Evolutionary conservation across 306 rosid genomes (phyloP).

Genomic region (Cicer arietinum): DNA sequence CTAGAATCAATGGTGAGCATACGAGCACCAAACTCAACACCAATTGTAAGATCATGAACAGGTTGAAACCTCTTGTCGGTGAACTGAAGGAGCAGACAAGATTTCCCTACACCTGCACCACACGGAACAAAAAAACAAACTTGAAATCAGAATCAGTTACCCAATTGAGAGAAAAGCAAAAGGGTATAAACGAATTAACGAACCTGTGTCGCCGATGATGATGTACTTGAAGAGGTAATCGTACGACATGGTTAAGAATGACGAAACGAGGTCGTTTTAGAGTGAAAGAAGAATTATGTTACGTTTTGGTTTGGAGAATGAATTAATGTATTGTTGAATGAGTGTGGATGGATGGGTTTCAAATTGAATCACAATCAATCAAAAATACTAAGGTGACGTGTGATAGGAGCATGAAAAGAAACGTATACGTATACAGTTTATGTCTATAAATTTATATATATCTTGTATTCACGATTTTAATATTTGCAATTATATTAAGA

Average conservation of each 20-base stretch:
- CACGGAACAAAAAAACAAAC: constrained; percentile 39
- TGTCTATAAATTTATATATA: no score
- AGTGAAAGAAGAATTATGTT: background rate
- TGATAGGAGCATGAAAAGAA: background rate
- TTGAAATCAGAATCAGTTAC: constrained; percentile 35
- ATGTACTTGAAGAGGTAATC: constrained; percentile 97
- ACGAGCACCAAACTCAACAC: constrained; percentile 97
- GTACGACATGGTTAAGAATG: constrained; percentile 65
- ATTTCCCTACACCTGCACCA: constrained; percentile 86
- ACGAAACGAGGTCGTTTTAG: constrained; percentile 38
- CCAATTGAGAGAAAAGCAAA: constrained; percentile 32
- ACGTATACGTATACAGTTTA: background rate
- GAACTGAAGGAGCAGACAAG: constrained; percentile 91
- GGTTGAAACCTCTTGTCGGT: constrained; percentile 98
- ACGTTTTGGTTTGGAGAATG: background rate
- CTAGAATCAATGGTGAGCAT: constrained; percentile 86
- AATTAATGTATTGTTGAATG: no score
- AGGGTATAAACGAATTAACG: background rate
- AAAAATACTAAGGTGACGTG: background rate
- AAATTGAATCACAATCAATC: background rate
- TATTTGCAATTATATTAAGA: no score
- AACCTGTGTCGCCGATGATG: constrained; percentile 99
- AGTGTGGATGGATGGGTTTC: background rate
- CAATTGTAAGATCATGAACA: constrained; percentile 96
- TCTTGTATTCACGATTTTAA: no score